Evolutionary conservation across 257 asterid genomes (phyloP).

Genomic region (Primulina huaijiensis): DNA sequence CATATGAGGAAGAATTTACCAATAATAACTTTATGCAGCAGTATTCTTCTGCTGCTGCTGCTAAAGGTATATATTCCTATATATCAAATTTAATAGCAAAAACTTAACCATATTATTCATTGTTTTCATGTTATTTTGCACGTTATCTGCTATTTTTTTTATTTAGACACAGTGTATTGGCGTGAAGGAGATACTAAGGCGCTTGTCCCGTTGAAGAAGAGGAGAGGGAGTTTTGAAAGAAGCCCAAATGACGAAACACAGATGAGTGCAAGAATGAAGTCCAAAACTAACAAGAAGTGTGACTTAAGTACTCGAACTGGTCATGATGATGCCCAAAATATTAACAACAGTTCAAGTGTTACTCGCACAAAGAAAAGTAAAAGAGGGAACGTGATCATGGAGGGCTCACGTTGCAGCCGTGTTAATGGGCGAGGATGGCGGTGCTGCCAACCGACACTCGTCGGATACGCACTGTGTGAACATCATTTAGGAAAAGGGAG

Average conservation of each 20-base stretch:
- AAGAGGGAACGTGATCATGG: conserved; percentile 56
- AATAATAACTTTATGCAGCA: conserved; percentile 21
- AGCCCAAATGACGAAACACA: conserved; percentile 17
- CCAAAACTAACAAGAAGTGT: conserved; percentile 57
- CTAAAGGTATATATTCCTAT: conserved; percentile 19
- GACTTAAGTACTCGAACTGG: background rate
- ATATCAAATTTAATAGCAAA: background rate
- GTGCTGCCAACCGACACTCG: conserved; percentile 66
- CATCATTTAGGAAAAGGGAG: conserved; percentile 81
- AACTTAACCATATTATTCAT: background rate
- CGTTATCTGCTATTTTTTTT: background rate
- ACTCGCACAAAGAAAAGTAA: conserved; percentile 32
- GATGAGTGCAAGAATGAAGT: conserved; percentile 39
- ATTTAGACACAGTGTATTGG: conserved; percentile 2
- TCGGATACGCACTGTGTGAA: conserved; percentile 70
- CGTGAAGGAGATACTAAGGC: conserved; percentile 34
- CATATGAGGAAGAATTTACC: conserved; percentile 25
- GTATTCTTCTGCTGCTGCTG: conserved; percentile 28
- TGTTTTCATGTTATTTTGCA: conserved; percentile 9
- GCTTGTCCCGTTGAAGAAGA: conserved; percentile 52
- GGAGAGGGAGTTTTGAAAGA: conserved; percentile 37
- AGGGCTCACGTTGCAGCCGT: conserved; percentile 81
- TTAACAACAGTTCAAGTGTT: background rate
- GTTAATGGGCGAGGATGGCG: conserved; percentile 86
- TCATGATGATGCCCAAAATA: conserved; percentile 14